A percentile compares a stretch with the other conserved stretches of the same genome.
Evolutionary conservation across 2,329 filamentous ascomycete genomes (phyloP).

Genomic region (Tolypocladium album): DNA sequence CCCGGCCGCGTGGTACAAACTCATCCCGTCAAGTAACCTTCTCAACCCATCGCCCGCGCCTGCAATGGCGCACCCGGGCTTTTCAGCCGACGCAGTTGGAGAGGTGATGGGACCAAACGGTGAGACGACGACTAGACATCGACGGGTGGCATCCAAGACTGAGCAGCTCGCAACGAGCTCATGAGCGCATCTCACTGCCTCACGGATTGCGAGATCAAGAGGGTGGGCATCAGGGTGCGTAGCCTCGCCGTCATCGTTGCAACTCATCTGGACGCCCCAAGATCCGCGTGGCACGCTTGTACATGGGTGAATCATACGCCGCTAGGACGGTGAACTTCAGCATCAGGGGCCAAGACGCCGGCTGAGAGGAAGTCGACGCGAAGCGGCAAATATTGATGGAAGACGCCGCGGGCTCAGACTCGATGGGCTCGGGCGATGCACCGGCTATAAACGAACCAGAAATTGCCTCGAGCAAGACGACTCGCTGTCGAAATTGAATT

Average conservation of each 20-base stretch:
- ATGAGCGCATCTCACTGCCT: not conserved
- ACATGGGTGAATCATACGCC: not conserved
- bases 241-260: not conserved
- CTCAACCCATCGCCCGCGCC: constrained; percentile 54
- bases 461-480: not conserved
- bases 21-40: constrained; percentile 66
- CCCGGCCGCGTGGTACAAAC: constrained; percentile 55
- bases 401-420: not conserved
- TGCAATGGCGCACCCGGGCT: constrained; percentile 18
- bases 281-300: not conserved
- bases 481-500: not conserved
- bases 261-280: not conserved
- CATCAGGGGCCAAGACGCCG: not conserved
- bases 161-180: not conserved
- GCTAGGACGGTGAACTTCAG: not conserved
- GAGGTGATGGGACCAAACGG: not conserved
- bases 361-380: not conserved
- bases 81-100: constrained; percentile 11
- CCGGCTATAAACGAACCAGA: not conserved
- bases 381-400: not conserved
- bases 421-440: not conserved
- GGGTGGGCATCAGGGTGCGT: not conserved
- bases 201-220: no score
- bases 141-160: no score
- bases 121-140: no score